These are phyloP conservation scores for Podosphaera fusca DNA, from an alignment of 2,329 filamentous ascomycete genomes.

Conservation along the genomic window DNA sequence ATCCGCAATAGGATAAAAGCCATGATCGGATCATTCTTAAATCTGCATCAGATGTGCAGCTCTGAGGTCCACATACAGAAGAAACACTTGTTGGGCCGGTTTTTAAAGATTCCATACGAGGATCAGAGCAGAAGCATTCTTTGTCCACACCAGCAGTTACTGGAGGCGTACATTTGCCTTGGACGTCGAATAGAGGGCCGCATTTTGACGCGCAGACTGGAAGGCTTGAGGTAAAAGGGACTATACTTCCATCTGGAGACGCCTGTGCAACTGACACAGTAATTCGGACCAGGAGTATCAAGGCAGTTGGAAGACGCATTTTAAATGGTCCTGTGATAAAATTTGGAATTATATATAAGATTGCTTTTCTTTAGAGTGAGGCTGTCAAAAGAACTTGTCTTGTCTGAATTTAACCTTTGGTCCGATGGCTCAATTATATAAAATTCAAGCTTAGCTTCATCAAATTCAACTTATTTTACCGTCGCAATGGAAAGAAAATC, in stretches of 20 bases:
- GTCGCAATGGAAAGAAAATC: too few species aligned
- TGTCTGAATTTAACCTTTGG: too few species aligned
- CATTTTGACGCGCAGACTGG: slow-evolving; percentile 39
- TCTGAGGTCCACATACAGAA: slow-evolving; percentile 34
- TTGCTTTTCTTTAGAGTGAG: too few species aligned
- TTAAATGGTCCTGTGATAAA: too few species aligned
- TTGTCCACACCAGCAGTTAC: slow-evolving; percentile 30
- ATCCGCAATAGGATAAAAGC: slow-evolving; percentile 45
- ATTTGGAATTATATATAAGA: too few species aligned
- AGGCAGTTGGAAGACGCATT: neutral
- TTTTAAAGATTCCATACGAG: slow-evolving; percentile 30
- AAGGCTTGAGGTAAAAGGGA: slow-evolving; percentile 31
- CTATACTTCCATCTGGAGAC: slow-evolving; percentile 18
- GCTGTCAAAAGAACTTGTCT: too few species aligned
- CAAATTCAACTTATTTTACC: too few species aligned
- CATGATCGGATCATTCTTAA: slow-evolving; percentile 39
- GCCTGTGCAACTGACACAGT: neutral
- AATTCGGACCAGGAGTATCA: neutral
- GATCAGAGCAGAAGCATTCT: slow-evolving; percentile 51
- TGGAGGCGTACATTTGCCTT: slow-evolving; percentile 45
- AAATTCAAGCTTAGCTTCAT: too few species aligned
- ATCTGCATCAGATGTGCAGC: slow-evolving; percentile 25
- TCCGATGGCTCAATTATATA: too few species aligned
- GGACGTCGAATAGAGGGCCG: slow-evolving; percentile 41
- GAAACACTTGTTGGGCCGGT: slow-evolving; percentile 32